Evolutionary conservation across 306 rosid species (phyloP).

Genomic region (Begonia loranthoides): DNA sequence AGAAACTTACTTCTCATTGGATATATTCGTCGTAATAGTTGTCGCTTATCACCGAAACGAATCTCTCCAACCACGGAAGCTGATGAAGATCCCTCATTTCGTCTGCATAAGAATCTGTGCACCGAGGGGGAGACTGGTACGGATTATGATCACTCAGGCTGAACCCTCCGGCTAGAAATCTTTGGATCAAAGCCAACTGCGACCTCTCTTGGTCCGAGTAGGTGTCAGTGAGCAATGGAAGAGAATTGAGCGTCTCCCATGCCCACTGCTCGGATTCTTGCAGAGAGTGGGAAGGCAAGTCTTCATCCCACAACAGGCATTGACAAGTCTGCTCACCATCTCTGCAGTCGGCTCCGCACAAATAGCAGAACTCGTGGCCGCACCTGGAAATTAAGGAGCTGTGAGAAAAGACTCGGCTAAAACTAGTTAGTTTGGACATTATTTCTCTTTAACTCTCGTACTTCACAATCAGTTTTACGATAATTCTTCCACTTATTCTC

Average conservation of each 20-base stretch:
- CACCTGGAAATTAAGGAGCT: constrained; percentile 42
- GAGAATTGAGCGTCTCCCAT: constrained; percentile 82
- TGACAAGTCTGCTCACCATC: constrained; percentile 65
- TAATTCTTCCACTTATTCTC: neutral
- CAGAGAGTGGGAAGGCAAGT: constrained; percentile 44
- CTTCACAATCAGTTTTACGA: too few relatives aligned
- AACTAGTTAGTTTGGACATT: too few relatives aligned
- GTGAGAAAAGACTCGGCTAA: too few relatives aligned
- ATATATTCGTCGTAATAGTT: constrained; percentile 72
- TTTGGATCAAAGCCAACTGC: constrained; percentile 67
- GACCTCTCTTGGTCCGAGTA: constrained; percentile 92
- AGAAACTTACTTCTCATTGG: constrained; percentile 24
- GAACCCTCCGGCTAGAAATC: constrained; percentile 83
- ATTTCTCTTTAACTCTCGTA: too few relatives aligned
- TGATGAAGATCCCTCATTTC: constrained; percentile 90
- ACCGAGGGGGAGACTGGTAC: constrained; percentile 76
- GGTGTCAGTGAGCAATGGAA: constrained; percentile 70
- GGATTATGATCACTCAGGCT: constrained; percentile 74
- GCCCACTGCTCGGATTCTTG: constrained; percentile 99
- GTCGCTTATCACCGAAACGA: constrained; percentile 89
- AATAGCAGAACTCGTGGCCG: constrained; percentile 80
- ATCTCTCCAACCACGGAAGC: constrained; percentile 96
- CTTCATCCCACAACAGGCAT: constrained; percentile 82
- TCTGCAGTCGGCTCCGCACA: constrained; percentile 66
- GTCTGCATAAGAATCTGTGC: constrained; percentile 67